Evolutionary conservation across 2,329 filamentous ascomycete genomes (phyloP).

Genomic region (Beauveria australis): DNA sequence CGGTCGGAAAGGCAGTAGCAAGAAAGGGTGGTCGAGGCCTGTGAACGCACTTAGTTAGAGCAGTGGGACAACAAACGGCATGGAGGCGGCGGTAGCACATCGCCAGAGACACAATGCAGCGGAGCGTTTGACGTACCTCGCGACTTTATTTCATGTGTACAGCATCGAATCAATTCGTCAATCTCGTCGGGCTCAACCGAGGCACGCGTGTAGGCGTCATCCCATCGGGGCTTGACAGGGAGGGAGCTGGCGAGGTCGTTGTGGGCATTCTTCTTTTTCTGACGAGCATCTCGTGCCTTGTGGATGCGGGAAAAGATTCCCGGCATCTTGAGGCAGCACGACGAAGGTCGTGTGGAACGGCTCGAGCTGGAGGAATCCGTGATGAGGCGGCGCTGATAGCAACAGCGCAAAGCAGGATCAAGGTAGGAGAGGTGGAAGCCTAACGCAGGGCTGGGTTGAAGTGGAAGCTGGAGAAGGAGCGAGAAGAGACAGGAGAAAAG

Average conservation of each 20-base stretch:
- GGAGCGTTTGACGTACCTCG: constrained; percentile 55
- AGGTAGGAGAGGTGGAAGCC: background rate
- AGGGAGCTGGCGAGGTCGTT: constrained; percentile 41
- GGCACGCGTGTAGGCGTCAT: constrained; percentile 77
- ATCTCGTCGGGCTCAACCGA: constrained; percentile 85
- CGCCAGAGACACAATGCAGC: constrained; percentile 13
- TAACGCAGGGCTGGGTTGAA: background rate
- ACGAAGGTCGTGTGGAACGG: background rate
- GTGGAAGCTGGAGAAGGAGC: too few relatives aligned
- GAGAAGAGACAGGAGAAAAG: background rate
- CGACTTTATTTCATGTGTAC: constrained; percentile 85
- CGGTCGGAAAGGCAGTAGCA: constrained; percentile 88
- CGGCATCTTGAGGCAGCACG: constrained; percentile 36
- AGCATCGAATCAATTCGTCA: constrained; percentile 74
- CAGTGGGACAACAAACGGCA: background rate
- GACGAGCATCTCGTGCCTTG: constrained; percentile 29
- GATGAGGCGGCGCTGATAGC: background rate
- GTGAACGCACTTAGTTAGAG: constrained; percentile 7
- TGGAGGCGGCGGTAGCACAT: background rate
- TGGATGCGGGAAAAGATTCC: constrained; percentile 59
- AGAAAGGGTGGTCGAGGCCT: constrained; percentile 87
- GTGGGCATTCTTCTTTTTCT: constrained; percentile 63
- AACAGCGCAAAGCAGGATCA: constrained; percentile 2
- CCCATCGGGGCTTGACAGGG: constrained; percentile 69
- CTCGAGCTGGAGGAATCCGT: background rate